Base-by-base conservation (phyloP, 2,329 filamentous ascomycete genomes). In the Pestalotiopsis fici region DNA sequence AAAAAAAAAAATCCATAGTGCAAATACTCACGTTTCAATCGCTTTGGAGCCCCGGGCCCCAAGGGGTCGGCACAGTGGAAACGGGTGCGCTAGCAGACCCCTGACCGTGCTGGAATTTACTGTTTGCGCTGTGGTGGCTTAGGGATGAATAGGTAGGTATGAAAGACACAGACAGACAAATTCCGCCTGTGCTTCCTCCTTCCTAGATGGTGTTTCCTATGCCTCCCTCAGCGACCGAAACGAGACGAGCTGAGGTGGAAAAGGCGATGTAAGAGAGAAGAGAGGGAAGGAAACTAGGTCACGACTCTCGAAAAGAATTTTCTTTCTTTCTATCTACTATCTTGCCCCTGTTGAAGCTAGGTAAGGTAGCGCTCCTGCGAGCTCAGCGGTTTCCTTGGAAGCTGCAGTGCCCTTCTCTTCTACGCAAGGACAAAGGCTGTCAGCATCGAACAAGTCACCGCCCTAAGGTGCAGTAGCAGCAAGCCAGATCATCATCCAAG, bases 381-480 rank as follows among this genome's bases (percentile, higher is more conserved):
- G 50, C 21, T 28, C 63, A 65, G 63, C 63, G 63, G 63, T 65
- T 50, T 39, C 63, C 63, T 57, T 65, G 63, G 63, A 65, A 65
- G 50, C 54, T 65, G 63, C 63, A 59, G 39, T 15, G 13, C n/a
- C 18, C 25, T 23, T 64, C 50, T 13, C 18, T 55, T 23, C 31
- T 56, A 31, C 28, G 28, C 63, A 59, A 65, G 31, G 31, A 39
- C 50, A 21, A 27, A 65, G 28, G 50, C 63, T 65, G 63, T 65
- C 54, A 65, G 63, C 47, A 28, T 43, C 12, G 63, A 35, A 65
- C 63, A 65, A 59, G 63, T 65, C 63, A 65, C 63, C 63, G 63
- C 63, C 50, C 54, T 65, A 65, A 47, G 18, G 54, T 65, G 13
- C 50, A 25, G 60, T 57, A 57, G 27, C 23, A 57, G 23, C 55